Base-by-base conservation (phyloP, 768 basidiomycete species). In the Tylopilus plumbeoviolaceoides region DNA sequence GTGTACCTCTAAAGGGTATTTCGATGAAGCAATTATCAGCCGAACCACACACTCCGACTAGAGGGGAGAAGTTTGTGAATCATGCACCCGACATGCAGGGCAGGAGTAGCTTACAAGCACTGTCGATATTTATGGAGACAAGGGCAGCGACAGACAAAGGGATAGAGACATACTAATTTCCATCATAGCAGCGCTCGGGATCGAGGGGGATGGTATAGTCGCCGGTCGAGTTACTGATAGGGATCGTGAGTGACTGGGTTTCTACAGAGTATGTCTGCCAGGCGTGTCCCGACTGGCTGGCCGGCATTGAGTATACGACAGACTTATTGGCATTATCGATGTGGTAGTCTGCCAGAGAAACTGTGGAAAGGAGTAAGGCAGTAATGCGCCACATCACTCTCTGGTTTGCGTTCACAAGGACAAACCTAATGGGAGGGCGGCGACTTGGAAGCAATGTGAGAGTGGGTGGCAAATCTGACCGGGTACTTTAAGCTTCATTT, bases 291-390 rank as follows among this genome's bases (percentile, higher is more conserved):
- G 56, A 46, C 8, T 30, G 18, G 40, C 44, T 59, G 7, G 64
- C 48, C 5, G 59, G 40, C 53, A 55, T 53, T 11, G 62, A 36
- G 44, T 65, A 65, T n/a, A 18, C 0, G 28, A 65, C 40, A 10
- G 65, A 64, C 15, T 50, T 33, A 20, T 65, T 57, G 20, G 62
- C 52, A 38, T 65, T 64, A 54, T 67, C 65, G 21, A 62, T 47
- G 33, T 59, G 28, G 47, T 62, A 65, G 36, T 67, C 53, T 23
- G 62, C 65, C 51, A 48, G 43, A 14, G 50, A 57, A 25, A 46
- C n/a, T 7, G 55, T 55, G 7, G 56, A 52, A 38, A 67, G 31
- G 20, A 67, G 47, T 3, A 67, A 23, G 33, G 30, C n/a, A 8
- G 11, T 27, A 21, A 55, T 25, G 39, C 38, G 52, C 45, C 47